A percentile compares a stretch with the other conserved stretches of the same genome.
phyloP scores from a whole-genome alignment of 2,329 filamentous ascomycete genomes.

The Aspergillus carbonarius region DNA sequence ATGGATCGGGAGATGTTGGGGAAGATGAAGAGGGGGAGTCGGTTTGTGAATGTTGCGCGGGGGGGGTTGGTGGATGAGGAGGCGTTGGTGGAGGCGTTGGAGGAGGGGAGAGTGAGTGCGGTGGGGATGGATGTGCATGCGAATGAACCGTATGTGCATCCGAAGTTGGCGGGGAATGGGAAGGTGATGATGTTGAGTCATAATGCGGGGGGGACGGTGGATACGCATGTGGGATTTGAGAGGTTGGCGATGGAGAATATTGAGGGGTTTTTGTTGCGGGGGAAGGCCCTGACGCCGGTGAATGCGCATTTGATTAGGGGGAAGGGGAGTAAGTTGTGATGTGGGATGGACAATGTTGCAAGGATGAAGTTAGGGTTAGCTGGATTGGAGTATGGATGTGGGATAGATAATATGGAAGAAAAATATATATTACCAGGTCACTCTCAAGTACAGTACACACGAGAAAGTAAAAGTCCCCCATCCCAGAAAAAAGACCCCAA shows the following conservation, averaged over 20 bases:
- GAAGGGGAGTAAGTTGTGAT: not conserved
- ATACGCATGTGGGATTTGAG: conserved; percentile 53
- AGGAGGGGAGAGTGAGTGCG: conserved; percentile 47
- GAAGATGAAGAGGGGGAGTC: conserved; percentile 49
- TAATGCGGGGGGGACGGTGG: conserved; percentile 51
- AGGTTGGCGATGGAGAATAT: conserved; percentile 50
- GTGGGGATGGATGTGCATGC: conserved; percentile 58
- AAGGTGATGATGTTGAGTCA: conserved; percentile 50
- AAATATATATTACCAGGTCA: not conserved
- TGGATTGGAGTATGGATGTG: too few relatives aligned
- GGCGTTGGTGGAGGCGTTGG: conserved; percentile 49
- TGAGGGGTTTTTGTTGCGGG: conserved; percentile 29
- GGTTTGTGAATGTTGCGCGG: conserved; percentile 54
- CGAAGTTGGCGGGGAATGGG: conserved; percentile 39
- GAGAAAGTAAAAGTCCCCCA: conserved; percentile 20
- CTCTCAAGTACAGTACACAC: not conserved
- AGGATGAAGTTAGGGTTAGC: not conserved
- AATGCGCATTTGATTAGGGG: conserved; percentile 56
- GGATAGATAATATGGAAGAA: too few relatives aligned
- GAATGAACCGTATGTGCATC: conserved; percentile 53
- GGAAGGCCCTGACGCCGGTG: conserved; percentile 53
- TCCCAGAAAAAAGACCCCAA: not conserved
- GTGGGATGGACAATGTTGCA: too few relatives aligned
- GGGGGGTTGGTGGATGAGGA: conserved; percentile 52
- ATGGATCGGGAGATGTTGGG: conserved; percentile 45